Evolutionary conservation across 371 early-diverging fungal species (phyloP), one percentile per base, ranked within the genome.

Genomic region (Rhizopus stolonifer): DNA sequence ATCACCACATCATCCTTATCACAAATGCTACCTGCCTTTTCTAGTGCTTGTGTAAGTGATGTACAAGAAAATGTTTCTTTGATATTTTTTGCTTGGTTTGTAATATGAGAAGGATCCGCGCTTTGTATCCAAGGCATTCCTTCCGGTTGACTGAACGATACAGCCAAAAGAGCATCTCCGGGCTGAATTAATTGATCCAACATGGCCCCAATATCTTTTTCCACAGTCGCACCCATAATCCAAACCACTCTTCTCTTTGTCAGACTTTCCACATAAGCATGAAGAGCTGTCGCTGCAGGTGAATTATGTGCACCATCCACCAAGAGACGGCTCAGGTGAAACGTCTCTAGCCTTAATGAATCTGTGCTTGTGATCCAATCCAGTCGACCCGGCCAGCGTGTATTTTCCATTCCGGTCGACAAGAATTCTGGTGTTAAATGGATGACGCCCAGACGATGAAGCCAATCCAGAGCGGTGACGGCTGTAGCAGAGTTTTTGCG

Each of bases 291-390:
- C 0, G 89, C 84, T 0, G 93, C 91, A 3, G 84, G 83, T 45
- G 77, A 74, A 64, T 96, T 96, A 64, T 96, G 95, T 1, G 94
- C 93, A 9, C 95, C 97, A 60, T 96, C 95, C 0, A 91, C 78
- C 15, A 94, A 67, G 7, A 93, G 54, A 58, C 63, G 46, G 4
- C 33, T 24, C 14, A 56, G 18, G 4, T 45, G 44, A 50, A 29
- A 56, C 10, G 8, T 29, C 13, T 36, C 4, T 13, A 56, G 32
- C 1, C 14, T 25, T 24, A 31, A 44, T 1, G 26, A n/a, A 1
- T 47, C 34, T 24, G 43, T 22, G 13, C 22, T n/a, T 9, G 57
- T 52, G 7, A 88, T 53, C 82, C 86, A 87, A 44, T 93, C 89
- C 49, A 96, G 58, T 14, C 96, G 77, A 2, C 94, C 95, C 0